Evolutionary conservation across 192 early-diverging fungal species (phyloP), one percentile per base, ranked within the genome.

Genomic region (Backusella circina): DNA sequence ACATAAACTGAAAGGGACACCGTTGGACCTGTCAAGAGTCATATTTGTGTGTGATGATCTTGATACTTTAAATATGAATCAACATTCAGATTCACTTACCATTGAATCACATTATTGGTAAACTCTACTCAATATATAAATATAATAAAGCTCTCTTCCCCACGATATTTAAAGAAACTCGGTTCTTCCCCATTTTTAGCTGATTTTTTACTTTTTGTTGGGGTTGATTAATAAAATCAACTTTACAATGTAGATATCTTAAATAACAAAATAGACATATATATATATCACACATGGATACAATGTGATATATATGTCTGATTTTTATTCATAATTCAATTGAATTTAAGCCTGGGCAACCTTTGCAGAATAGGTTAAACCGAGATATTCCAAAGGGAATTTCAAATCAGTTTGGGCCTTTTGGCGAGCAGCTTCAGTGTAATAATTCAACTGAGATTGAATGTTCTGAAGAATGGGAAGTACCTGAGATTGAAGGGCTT

Each of bases 401-500:
- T 72, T 80, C 50, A 81, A 68, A 67, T 81, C 75, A 30, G 71
- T 67, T 39, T 76, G 75, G 16, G 72, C 66, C 32, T 74, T 81
- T 47, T 80, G 65, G 21, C 75, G 67, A 7, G 79, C 72, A 13
- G 39, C 15, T 10, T 77, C 72, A 28, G 75, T 64, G 28, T 81
- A 81, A 6, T 73, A 54, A n/a, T 50, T 67, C 16, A 81, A 44
- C 26, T 81, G 65, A 33, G 74, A 77, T 74, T 79, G 84, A 21
- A 88, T 47, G 38, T 79, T 81, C 28, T 82, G 21, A 32, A 88
- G 75, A 28, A 88, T 61, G 10, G 87, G 87, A 2, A 87, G 67
- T 15, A 85, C 81, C 70, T 88, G 81, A 28, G 84, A 74, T 68
- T 84, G 84, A 41, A 82, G 83, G 50, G 86, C 71, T 23, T 84